These are phyloP conservation scores for Coprinopsis strossmayeri DNA, from an alignment of 768 basidiomycete genomes.

Conservation along the genomic window DNA sequence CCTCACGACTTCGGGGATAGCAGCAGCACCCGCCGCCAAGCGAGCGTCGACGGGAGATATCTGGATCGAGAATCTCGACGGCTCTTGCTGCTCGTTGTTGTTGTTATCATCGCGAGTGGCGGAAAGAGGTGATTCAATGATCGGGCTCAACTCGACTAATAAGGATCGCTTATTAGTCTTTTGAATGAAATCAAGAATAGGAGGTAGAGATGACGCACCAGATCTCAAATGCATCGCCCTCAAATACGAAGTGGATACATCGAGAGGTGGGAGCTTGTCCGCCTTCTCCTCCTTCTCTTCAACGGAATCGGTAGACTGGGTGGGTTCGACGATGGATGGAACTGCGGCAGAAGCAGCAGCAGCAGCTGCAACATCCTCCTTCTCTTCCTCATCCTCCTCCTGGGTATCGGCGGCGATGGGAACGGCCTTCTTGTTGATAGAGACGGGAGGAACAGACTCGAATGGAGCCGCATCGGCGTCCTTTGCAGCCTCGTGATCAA, in stretches of 20 bases:
- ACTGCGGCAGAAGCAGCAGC: not conserved
- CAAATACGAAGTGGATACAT: no score
- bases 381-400: not conserved
- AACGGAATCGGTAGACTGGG: no score
- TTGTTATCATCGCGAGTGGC: no score
- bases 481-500: not conserved
- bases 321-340: not conserved
- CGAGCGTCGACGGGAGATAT: not conserved
- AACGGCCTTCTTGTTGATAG: not conserved
- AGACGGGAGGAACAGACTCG: not conserved
- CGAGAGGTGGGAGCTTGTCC: not conserved
- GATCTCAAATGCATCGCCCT: no score
- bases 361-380: not conserved
- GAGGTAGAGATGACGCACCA: no score
- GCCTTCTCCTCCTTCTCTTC: not conserved
- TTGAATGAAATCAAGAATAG: not conserved
- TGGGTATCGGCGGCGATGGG: no score
- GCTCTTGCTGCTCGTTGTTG: not conserved
- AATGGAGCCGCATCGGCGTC: not conserved
- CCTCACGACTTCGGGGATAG: not conserved
- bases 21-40: not conserved
- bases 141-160: constrained; percentile 1
- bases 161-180: not conserved
- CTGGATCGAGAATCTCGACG: not conserved
- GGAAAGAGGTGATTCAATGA: constrained; percentile 1